Base-by-base conservation (phyloP, 2,329 filamentous ascomycete genomes). In the Coniochaeta sp. region DNA sequence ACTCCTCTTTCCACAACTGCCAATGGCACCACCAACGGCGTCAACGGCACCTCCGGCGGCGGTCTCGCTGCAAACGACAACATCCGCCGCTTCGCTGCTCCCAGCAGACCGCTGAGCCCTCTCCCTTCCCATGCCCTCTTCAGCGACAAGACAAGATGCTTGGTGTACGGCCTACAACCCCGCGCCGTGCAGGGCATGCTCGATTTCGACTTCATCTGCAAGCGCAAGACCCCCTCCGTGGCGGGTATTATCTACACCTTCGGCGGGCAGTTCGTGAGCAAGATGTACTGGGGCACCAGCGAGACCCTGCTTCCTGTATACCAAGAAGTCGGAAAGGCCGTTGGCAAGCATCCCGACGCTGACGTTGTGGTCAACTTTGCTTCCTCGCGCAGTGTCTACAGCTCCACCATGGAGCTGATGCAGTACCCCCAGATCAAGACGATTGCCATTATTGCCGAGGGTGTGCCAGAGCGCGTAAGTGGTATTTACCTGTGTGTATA, bases 201-300 rank as follows among this genome's bases (percentile, higher is more conserved):
- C 71, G 94, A 99, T 75, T 99, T 99, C 73, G 94, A 99, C 81
- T 99, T 97, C 83, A 99, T 99, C 78, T 99, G 94, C 91, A 97
- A 97, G 85, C 89, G 94, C 67, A 82, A 85, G 70, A 95, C 89
- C 55, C 94, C 94, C 59, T 99, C 94, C 53, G 94, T 99, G 54
- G 94, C 94, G 61, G 94, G 91, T 70, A 97, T 99, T 76, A 97
- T 99, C 82, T 99, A 99, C 82, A 96, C 94, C 64, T 99, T 99
- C 69, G 94, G 94, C 71, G 94, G 94, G 62, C 94, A 99, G 77
- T 99, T 99, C 85, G 94, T 99, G 71, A 96, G 91, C 86, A 99
- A 99, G 86, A 97, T 99, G 94, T 99, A 99, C 88, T 99, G 94
- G 94, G 94, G 94, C 68, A 99, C 94, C 68, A 96, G 91, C 78